Evolutionary conservation across 495 filamentous ascomycete species (phyloP).

Genomic region (Penicillium maclennaniae): DNA sequence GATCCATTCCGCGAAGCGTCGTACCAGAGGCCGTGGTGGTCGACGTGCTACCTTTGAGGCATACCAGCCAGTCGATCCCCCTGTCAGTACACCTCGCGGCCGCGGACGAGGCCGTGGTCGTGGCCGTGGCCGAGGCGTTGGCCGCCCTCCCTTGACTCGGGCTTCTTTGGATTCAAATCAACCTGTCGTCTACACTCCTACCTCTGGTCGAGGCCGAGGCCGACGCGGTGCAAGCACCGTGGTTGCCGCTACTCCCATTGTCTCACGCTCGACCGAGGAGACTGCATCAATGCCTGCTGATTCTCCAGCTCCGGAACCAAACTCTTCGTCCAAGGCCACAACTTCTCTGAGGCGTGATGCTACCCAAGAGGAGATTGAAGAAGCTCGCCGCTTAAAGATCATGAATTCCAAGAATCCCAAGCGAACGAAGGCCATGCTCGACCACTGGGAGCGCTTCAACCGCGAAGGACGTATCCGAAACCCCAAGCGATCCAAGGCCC

Average conservation of each 20-base stretch:
- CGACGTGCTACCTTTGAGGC: slow-evolving; percentile 27
- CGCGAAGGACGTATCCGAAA: slow-evolving; percentile 42
- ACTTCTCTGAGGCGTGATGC: slow-evolving; percentile 11
- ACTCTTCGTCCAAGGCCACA: slow-evolving; percentile 1
- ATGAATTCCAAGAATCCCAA: slow-evolving; percentile 48
- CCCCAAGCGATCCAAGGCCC: slow-evolving; percentile 46
- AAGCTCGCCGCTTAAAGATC: slow-evolving; percentile 37
- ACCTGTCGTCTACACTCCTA: slow-evolving; percentile 1
- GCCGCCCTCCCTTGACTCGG: slow-evolving; percentile 15
- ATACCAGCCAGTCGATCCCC: slow-evolving; percentile 16
- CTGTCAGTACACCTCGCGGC: slow-evolving; percentile 40
- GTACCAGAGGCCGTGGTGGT: slow-evolving; percentile 31
- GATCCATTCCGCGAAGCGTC: slow-evolving; percentile 27
- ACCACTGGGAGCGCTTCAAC: slow-evolving; percentile 47
- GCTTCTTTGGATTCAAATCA: slow-evolving; percentile 23
- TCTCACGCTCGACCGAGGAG: slow-evolving; percentile 1
- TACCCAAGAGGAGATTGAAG: slow-evolving; percentile 29
- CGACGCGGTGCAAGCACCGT: slow-evolving; percentile 20
- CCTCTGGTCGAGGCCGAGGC: slow-evolving; percentile 23
- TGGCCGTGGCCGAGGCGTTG: slow-evolving; percentile 27
- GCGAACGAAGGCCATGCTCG: slow-evolving; percentile 47
- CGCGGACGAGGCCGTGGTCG: slow-evolving; percentile 54
- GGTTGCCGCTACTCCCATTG: slow-evolving; percentile 2
- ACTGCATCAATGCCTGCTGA: slow-evolving; percentile 7
- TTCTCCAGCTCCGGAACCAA: slow-evolving; percentile 10